Conservation (phyloP, 169 alveolate species). For the Cryptosporidium bovis region DNA sequence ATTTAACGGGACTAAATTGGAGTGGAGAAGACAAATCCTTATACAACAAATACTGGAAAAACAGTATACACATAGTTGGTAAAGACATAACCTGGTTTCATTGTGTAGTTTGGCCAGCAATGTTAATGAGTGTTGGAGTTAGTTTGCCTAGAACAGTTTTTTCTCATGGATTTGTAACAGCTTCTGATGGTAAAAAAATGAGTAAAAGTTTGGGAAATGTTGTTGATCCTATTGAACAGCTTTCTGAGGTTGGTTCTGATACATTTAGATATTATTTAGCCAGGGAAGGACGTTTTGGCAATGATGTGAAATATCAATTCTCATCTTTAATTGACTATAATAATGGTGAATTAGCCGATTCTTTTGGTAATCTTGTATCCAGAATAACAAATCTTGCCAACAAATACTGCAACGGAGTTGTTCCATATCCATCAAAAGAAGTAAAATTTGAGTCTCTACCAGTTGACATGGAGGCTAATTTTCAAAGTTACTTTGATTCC, state of each 20-base stretch:
- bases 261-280: conserved; percentile 82
- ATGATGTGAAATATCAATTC: conserved; percentile 82
- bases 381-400: conserved; percentile 81
- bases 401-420: conserved; percentile 82
- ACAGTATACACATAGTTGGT: conserved; percentile 83
- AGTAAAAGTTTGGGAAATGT: conserved; percentile 90
- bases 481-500: conserved; percentile 74
- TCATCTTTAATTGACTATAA: conserved; percentile 82
- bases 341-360: conserved; percentile 86
- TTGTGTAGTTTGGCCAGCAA: conserved; percentile 91
- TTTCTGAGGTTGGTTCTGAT: conserved; percentile 80
- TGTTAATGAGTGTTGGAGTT: conserved; percentile 86
- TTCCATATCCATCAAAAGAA: conserved; percentile 76
- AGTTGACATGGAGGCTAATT: conserved; percentile 79
- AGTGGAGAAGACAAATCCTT: conserved; percentile 81
- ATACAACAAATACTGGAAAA: conserved; percentile 81
- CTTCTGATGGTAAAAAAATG: conserved; percentile 94
- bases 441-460: conserved; percentile 79
- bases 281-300: conserved; percentile 83
- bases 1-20: conserved; percentile 77
- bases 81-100: conserved; percentile 95
- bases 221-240: conserved; percentile 84
- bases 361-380: conserved; percentile 87
- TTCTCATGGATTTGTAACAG: conserved; percentile 94
- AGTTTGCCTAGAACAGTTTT: conserved; percentile 88